Conservation (phyloP, 257 asterid species). For the Penstemon eatonii region DNA sequence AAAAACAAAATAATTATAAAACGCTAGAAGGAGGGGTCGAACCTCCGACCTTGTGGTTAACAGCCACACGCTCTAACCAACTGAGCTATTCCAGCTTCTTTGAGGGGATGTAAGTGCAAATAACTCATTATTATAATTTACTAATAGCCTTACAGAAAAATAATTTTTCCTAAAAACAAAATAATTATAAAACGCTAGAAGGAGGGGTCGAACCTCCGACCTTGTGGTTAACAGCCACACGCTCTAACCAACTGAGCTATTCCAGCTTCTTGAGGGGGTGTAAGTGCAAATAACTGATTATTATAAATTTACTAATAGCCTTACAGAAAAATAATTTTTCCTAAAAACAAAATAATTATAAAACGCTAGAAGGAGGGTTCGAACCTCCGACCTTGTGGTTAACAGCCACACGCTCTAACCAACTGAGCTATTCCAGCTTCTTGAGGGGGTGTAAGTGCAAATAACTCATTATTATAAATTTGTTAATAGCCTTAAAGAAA, state of each 20-base stretch:
- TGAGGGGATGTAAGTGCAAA: too few relatives aligned
- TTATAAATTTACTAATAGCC: too few relatives aligned
- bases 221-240: slow-evolving; percentile 99
- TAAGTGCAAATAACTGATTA: too few relatives aligned
- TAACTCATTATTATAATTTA: too few relatives aligned
- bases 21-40: slow-evolving; percentile 67
- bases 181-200: slow-evolving; percentile 42
- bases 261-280: slow-evolving; percentile 53
- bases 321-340: too few relatives aligned
- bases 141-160: too few relatives aligned
- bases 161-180: too few relatives aligned
- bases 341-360: too few relatives aligned
- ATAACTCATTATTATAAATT: too few relatives aligned
- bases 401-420: slow-evolving; percentile 79
- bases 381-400: slow-evolving; percentile 75
- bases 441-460: too few relatives aligned
- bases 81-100: slow-evolving; percentile 97
- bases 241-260: slow-evolving; percentile 99
- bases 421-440: slow-evolving; percentile 74
- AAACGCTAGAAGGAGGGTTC: slow-evolving; percentile 26
- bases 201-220: slow-evolving; percentile 89
- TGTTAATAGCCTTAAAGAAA: too few relatives aligned
- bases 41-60: slow-evolving; percentile 99
- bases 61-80: slow-evolving; percentile 99
- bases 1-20: neutral